Conservation (phyloP, 768 basidiomycete species). For the Pleurotus eryngii region DNA sequence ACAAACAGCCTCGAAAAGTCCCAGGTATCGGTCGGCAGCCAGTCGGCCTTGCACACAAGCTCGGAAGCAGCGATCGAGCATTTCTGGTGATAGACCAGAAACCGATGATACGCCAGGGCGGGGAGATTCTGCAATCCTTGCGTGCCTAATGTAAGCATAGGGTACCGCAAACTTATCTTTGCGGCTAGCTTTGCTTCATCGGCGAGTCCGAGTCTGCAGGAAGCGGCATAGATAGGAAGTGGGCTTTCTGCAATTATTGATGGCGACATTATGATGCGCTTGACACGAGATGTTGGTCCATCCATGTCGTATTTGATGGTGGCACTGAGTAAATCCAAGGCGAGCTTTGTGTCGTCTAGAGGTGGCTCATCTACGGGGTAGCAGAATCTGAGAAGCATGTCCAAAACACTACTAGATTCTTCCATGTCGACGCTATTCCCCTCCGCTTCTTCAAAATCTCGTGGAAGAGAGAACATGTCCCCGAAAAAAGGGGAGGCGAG, state of each 20-base stretch:
- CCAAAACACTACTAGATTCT: conserved; percentile 39
- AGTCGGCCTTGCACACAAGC: neutral
- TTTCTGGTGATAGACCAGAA: neutral
- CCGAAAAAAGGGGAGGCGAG: conserved; percentile 57
- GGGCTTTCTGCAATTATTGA: neutral
- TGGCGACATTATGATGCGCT: neutral
- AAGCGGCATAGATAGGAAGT: neutral
- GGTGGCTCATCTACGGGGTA: conserved; percentile 32
- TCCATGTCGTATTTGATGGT: neutral
- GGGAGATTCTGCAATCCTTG: neutral
- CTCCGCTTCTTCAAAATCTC: conserved; percentile 18
- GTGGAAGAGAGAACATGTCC: conserved; percentile 52
- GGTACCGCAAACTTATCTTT: neutral
- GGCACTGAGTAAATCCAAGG: neutral
- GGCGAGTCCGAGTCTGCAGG: neutral
- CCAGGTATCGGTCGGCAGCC: neutral
- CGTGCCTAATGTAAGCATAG: neutral
- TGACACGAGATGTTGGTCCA: neutral
- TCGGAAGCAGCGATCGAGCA: neutral
- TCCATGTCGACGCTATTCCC: conserved; percentile 39
- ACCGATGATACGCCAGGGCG: neutral
- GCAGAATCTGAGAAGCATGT: conserved; percentile 42
- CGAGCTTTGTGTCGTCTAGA: neutral
- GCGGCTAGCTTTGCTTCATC: neutral
- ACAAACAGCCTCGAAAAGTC: neutral